Evolutionary conservation across 2,329 filamentous ascomycete genomes (phyloP).

Genomic region (Xylariaceae sp.): DNA sequence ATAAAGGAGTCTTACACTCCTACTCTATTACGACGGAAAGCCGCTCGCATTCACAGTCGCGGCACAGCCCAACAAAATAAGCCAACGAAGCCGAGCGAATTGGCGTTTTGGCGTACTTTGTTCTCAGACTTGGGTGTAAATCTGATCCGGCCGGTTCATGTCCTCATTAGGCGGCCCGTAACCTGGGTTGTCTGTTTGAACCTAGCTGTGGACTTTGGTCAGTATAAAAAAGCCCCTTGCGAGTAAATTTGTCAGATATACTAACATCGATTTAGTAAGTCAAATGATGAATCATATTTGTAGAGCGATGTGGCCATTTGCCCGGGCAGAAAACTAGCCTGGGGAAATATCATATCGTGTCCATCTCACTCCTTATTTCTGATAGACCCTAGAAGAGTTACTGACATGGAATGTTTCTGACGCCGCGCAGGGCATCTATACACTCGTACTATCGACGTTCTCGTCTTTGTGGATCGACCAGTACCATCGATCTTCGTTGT

Average conservation of each 20-base stretch:
- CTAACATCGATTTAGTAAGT: too few relatives aligned
- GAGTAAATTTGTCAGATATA: too few relatives aligned
- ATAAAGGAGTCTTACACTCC: conserved; percentile 63
- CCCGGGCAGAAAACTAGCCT: too few relatives aligned
- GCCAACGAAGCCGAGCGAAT: not conserved
- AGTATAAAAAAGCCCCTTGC: too few relatives aligned
- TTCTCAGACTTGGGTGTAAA: conserved; percentile 31
- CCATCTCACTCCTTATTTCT: too few relatives aligned
- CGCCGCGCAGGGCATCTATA: too few relatives aligned
- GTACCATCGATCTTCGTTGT: conserved; percentile 43
- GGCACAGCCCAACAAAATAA: not conserved
- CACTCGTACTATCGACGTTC: conserved; percentile 51
- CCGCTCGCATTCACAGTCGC: conserved; percentile 36
- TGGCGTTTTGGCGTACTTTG: conserved; percentile 16
- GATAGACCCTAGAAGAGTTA: too few relatives aligned
- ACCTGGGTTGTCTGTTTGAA: conserved; percentile 44
- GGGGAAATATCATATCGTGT: too few relatives aligned
- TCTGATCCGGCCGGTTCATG: conserved; percentile 41
- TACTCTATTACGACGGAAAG: conserved; percentile 54
- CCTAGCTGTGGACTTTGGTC: conserved; percentile 45
- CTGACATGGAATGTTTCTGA: too few relatives aligned
- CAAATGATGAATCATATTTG: too few relatives aligned
- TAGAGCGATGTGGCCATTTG: too few relatives aligned
- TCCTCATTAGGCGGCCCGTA: conserved; percentile 44
- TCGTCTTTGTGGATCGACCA: conserved; percentile 42